These are phyloP conservation scores for Ilyonectria sp. DNA, from an alignment of 2,329 filamentous ascomycete genomes.

Conservation along the genomic window DNA sequence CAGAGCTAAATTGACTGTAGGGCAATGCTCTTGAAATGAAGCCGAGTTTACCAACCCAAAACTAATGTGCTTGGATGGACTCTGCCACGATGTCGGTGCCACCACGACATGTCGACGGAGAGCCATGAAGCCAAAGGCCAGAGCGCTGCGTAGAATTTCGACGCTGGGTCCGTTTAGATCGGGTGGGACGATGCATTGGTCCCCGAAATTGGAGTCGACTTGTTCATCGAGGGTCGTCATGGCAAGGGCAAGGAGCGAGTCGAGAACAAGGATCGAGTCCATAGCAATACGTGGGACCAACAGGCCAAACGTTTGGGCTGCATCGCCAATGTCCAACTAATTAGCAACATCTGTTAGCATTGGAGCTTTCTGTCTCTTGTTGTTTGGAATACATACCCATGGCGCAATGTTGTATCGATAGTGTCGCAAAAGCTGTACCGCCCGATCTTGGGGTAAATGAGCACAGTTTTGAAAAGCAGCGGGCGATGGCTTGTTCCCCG, in stretches of 20 bases:
- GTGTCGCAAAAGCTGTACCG: conserved; percentile 55
- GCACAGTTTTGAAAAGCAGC: conserved; percentile 44
- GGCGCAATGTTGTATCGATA: conserved; percentile 62
- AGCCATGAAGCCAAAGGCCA: conserved; percentile 33
- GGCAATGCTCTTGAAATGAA: conserved; percentile 35
- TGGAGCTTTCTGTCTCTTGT: neutral
- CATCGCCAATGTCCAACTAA: conserved; percentile 61
- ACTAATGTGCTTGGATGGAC: conserved; percentile 33
- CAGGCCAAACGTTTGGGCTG: conserved; percentile 58
- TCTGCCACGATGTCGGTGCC: conserved; percentile 41
- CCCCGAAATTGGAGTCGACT: conserved; percentile 27
- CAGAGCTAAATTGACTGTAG: conserved; percentile 33
- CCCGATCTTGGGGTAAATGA: conserved; percentile 45
- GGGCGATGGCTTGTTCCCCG: conserved; percentile 17
- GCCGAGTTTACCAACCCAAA: conserved; percentile 34
- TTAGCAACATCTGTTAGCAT: conserved; percentile 15
- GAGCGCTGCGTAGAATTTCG: conserved; percentile 23
- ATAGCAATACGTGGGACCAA: conserved; percentile 51
- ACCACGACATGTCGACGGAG: conserved; percentile 37
- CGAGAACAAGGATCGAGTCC: conserved; percentile 43
- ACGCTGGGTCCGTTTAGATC: conserved; percentile 26
- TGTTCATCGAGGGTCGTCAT: conserved; percentile 35
- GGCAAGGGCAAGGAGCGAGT: conserved; percentile 47
- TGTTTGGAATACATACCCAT: conserved; percentile 54
- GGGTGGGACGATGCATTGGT: conserved; percentile 15